Conservation (phyloP, 306 rosid species). For the Quillaja saponaria region DNA sequence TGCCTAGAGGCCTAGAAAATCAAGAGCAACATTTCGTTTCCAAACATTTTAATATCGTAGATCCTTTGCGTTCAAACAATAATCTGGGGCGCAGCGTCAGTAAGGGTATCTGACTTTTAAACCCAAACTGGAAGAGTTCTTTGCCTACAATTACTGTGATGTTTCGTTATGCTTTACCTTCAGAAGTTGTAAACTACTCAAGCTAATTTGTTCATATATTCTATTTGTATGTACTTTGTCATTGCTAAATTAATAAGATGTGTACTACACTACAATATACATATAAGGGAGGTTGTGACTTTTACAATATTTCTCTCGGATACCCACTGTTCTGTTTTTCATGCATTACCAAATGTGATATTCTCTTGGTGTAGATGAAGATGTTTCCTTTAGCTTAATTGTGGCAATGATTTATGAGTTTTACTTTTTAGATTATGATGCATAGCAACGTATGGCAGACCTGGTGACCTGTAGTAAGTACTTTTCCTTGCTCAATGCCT, state of each 20-base stretch:
- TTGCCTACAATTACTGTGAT: neutral
- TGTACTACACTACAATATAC: neutral
- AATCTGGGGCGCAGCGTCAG: conserved; percentile 87
- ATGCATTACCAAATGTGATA: too few relatives aligned
- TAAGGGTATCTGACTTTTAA: conserved; percentile 46
- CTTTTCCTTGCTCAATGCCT: neutral
- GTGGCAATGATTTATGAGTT: too few relatives aligned
- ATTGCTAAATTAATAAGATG: too few relatives aligned
- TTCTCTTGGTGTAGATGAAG: too few relatives aligned
- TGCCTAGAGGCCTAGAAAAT: conserved; percentile 46
- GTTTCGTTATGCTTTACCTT: conserved; percentile 5
- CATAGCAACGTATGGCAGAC: too few relatives aligned
- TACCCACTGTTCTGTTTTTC: too few relatives aligned
- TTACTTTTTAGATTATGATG: too few relatives aligned
- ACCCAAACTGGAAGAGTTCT: neutral
- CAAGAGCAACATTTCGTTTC: conserved; percentile 55
- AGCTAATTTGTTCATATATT: neutral
- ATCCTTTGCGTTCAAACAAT: conserved; percentile 72
- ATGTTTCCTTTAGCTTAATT: too few relatives aligned
- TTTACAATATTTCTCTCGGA: too few relatives aligned
- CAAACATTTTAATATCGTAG: conserved; percentile 68
- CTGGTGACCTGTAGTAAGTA: neutral
- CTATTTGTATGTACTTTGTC: neutral
- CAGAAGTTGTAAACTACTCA: neutral
- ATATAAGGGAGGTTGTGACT: neutral